A percentile compares a stretch with the other conserved stretches of the same genome.
Conservation (phyloP, 768 basidiomycete species). For the Mrakia hoshinonis region DNA sequence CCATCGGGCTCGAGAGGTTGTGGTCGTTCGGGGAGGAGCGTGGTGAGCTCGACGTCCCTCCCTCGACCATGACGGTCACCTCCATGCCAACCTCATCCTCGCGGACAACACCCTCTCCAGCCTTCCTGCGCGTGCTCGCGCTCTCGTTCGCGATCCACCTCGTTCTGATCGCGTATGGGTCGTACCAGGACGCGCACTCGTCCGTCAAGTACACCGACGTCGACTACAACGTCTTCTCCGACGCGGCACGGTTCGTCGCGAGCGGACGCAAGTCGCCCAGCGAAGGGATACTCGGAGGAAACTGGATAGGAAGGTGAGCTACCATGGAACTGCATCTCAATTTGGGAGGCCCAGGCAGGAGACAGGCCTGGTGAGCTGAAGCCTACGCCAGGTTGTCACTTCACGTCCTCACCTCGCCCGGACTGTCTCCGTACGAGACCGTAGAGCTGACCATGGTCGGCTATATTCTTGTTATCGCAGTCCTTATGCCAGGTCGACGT, state of each 20-base stretch:
- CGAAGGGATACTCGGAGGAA: slow-evolving; percentile 34
- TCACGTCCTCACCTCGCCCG: neutral
- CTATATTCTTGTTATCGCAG: slow-evolving; percentile 44
- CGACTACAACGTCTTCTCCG: slow-evolving; percentile 91
- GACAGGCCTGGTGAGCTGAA: neutral
- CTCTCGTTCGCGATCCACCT: slow-evolving; percentile 53
- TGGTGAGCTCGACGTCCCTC: neutral
- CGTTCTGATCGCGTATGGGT: slow-evolving; percentile 69
- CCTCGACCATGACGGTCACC: neutral
- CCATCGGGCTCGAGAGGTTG: too few species aligned
- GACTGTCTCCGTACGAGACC: too few species aligned
- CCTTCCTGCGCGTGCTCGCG: neutral
- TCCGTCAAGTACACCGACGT: slow-evolving; percentile 94
- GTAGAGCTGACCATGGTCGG: slow-evolving; percentile 3
- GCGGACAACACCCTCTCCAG: neutral
- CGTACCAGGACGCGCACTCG: slow-evolving; percentile 77
- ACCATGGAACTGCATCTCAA: too few species aligned
- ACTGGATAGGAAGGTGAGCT: slow-evolving; percentile 65
- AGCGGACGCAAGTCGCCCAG: neutral
- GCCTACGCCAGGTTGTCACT: too few species aligned
- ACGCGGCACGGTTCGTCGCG: slow-evolving; percentile 61
- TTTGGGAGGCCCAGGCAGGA: neutral
- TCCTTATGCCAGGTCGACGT: slow-evolving; percentile 84
- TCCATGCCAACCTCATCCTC: neutral
- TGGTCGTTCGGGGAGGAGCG: neutral